Evolutionary conservation across 2,329 filamentous ascomycete genomes (phyloP).

Genomic region (Myriosclerotinia curreyana): DNA sequence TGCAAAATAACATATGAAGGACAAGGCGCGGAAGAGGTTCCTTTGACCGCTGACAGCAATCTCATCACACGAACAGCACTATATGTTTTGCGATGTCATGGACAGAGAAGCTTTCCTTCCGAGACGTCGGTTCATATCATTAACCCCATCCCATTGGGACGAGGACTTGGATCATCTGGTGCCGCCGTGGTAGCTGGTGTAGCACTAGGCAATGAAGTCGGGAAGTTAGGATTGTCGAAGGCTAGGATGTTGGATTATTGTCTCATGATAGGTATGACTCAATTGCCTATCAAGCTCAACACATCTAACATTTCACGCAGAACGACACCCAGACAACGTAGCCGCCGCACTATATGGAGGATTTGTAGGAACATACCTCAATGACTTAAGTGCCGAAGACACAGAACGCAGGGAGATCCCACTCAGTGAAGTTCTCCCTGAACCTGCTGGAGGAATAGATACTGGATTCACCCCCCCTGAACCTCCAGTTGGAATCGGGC

Average conservation of each 20-base stretch:
- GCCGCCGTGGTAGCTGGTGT: conserved; percentile 95
- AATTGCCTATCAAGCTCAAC: neutral
- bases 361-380: conserved; percentile 94
- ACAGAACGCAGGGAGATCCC: conserved; percentile 90
- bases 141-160: conserved; percentile 90
- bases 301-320: conserved; percentile 40
- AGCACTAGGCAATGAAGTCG: conserved; percentile 86
- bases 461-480: conserved; percentile 82
- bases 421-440: conserved; percentile 85
- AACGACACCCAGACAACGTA: conserved; percentile 91
- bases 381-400: conserved; percentile 85
- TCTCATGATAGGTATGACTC: conserved; percentile 78
- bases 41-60: conserved; percentile 80
- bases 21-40: conserved; percentile 68
- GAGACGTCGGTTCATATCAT: conserved; percentile 91
- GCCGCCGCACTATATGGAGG: conserved; percentile 93
- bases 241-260: conserved; percentile 91
- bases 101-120: conserved; percentile 75
- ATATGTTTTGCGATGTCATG: conserved; percentile 91
- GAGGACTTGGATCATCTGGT: conserved; percentile 91
- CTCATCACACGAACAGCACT: conserved; percentile 91
- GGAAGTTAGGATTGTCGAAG: conserved; percentile 71
- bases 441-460: conserved; percentile 85
- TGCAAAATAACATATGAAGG: conserved; percentile 88
- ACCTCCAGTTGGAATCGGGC: conserved; percentile 88